A percentile compares a stretch with the other conserved stretches of the same genome.
These are phyloP conservation scores for Thuja plicata DNA, from an alignment of 83 land plant species.

Conservation along the genomic window DNA sequence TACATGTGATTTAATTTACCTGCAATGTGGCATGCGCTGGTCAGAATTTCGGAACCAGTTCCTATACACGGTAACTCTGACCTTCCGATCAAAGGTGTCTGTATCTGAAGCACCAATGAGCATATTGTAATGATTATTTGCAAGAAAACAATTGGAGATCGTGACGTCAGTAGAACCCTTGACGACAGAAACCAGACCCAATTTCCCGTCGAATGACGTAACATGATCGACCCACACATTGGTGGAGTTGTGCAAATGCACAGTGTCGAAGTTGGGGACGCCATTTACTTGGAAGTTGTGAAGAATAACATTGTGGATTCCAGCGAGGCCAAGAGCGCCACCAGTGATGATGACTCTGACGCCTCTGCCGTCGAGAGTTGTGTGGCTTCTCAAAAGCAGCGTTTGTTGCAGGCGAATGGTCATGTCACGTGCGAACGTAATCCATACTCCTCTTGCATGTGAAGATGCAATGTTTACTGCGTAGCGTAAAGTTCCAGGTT, in stretches of 20 bases:
- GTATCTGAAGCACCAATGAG: constrained; percentile 44
- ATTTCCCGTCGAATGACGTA: constrained; percentile 38
- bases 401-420: constrained; percentile 35
- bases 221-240: constrained; percentile 50
- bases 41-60: constrained; percentile 52
- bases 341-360: constrained; percentile 41
- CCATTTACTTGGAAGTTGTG: constrained; percentile 24
- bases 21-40: constrained; percentile 58
- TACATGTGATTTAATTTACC: constrained; percentile 15
- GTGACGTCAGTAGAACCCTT: constrained; percentile 58
- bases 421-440: constrained; percentile 45
- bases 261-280: constrained; percentile 32
- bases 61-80: constrained; percentile 48
- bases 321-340: neutral
- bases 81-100: constrained; percentile 25
- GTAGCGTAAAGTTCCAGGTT: constrained; percentile 46
- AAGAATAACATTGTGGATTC: constrained; percentile 20
- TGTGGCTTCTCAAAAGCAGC: constrained; percentile 16
- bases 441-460: constrained; percentile 33
- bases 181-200: constrained; percentile 37
- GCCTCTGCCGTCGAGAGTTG: constrained; percentile 58
- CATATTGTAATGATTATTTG: constrained; percentile 40
- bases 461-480: constrained; percentile 23
- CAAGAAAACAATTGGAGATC: constrained; percentile 37
- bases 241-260: constrained; percentile 30